These are phyloP conservation scores for Moesziomyces sp. DNA, from an alignment of 1,284 basidiomycete genomes.

Conservation along the genomic window DNA sequence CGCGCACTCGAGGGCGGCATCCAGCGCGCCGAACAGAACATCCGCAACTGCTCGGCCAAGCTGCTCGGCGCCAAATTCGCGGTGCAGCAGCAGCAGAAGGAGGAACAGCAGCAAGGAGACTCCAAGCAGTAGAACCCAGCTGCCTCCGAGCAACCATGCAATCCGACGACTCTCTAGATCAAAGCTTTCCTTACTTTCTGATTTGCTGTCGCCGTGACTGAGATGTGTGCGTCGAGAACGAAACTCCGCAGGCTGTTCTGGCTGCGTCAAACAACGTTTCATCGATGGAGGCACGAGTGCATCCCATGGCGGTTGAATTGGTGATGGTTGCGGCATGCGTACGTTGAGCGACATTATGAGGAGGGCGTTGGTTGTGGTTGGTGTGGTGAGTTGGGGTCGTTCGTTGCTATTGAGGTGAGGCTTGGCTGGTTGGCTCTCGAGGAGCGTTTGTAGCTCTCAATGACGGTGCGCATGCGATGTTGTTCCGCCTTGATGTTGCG, in stretches of 20 bases:
- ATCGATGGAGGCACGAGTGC: too few relatives aligned
- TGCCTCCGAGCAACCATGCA: neutral
- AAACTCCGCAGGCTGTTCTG: too few relatives aligned
- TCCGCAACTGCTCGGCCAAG: conserved; percentile 81
- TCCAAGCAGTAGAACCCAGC: neutral
- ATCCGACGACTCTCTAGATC: neutral
- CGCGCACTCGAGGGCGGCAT: conserved; percentile 81
- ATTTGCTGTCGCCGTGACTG: too few relatives aligned
- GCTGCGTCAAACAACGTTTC: too few relatives aligned
- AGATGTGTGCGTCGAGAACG: too few relatives aligned
- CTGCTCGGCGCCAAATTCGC: conserved; percentile 41
- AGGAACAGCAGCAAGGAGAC: conserved; percentile 9
- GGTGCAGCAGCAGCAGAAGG: conserved; percentile 29
- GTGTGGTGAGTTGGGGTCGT: neutral
- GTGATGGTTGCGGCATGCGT: neutral
- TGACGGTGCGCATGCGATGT: conserved; percentile 44
- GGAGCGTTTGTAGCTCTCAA: conserved; percentile 34
- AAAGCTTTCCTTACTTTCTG: too few relatives aligned
- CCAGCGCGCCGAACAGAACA: conserved; percentile 79
- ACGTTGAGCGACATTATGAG: neutral
- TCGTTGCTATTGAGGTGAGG: conserved; percentile 4
- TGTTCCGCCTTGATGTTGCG: conserved; percentile 44
- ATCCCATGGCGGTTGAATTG: too few relatives aligned
- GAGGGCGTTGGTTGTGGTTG: neutral
- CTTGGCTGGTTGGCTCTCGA: conserved; percentile 8